Base-by-base conservation (phyloP, 148 eudicot species). In the Chenopodium formosanum region DNA sequence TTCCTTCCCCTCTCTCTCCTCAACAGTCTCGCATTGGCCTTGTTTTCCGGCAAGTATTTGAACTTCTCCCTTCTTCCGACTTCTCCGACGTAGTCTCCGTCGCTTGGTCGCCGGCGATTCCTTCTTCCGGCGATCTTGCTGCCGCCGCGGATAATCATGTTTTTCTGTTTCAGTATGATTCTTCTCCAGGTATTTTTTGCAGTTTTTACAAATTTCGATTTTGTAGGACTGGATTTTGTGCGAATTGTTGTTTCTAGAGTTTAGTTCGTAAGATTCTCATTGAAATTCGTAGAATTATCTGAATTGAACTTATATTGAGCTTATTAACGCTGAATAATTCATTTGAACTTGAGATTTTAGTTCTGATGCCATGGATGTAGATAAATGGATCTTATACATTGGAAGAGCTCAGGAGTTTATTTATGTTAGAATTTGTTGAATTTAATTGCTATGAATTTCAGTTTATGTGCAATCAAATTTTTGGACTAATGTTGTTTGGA, bases 61-160 rank as follows among this genome's bases (percentile, higher is more conserved):
- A 91, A 56, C 89, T 95, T 44, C 32, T 81, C 7, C 82, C 82
- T 47, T n/a, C 83, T 2, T 78, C 82, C 53, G 83, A 75, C 84
- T 66, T 56, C 11, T 78, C 83, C 53, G 83, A 77, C 84, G 70
- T 56, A 7, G 92, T 92, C 4, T 73, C 94, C n/a, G 97, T 91
- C 32, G 79, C 90, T 0, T 96, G 98, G 98, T 92, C 93, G 4
- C 89, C 91, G 53, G 89, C 65, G 14, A 29, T 34, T 10, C 91
- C 97, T 70, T 89, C 94, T 12, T 14, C 63, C 34, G 99, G 98
- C 11, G 94, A 91, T 62, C 86, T 96, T 0, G 99, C 95, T 31
- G 97, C 89, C 27, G 87, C 89, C 0, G 79, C 87, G 66, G 91
- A 74, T 77, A 85, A 88, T 75, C 84, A 90, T 8, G 82, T 94